These are phyloP conservation scores for Calocera viscosa DNA, from an alignment of 768 basidiomycete species.

Conservation along the genomic window DNA sequence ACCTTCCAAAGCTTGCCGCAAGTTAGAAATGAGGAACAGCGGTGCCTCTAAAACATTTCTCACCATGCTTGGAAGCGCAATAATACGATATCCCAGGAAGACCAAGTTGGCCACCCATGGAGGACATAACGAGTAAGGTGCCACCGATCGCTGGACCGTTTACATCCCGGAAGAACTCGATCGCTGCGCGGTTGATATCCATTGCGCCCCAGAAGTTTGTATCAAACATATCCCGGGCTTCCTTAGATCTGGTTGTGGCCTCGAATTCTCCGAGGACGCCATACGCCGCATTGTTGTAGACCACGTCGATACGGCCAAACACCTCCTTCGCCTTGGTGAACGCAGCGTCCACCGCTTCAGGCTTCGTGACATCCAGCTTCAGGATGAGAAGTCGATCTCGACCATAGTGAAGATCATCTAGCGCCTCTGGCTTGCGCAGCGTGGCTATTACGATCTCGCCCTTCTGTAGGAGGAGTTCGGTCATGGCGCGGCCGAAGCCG, in stretches of 20 bases:
- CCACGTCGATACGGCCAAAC: conserved; percentile 37
- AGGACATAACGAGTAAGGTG: not conserved
- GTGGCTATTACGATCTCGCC: conserved; percentile 13
- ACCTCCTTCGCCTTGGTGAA: conserved; percentile 28
- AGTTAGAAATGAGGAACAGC: not conserved
- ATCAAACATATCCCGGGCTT: conserved; percentile 31
- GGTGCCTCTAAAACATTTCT: not conserved
- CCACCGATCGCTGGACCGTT: conserved; percentile 8
- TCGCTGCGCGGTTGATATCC: conserved; percentile 24
- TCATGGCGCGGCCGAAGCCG: conserved; percentile 10
- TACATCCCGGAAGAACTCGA: not conserved
- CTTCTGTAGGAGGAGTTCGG: conserved; percentile 6
- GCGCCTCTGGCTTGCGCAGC: conserved; percentile 10
- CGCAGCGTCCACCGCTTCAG: conserved; percentile 26
- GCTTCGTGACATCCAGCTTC: conserved; percentile 31
- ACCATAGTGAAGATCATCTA: conserved; percentile 3
- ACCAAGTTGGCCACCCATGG: not conserved
- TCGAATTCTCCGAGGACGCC: conserved; percentile 31
- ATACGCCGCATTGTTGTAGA: conserved; percentile 35
- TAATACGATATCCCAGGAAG: not conserved
- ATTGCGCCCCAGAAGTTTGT: conserved; percentile 31
- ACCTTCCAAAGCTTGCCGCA: not conserved
- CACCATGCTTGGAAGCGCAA: not conserved
- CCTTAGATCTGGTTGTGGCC: conserved; percentile 24
- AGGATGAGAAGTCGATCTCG: conserved; percentile 26